Evolutionary conservation across 139 green algal species (phyloP), one percentile per base, ranked within the genome.

Genomic region (Picochlorum costavermella): DNA sequence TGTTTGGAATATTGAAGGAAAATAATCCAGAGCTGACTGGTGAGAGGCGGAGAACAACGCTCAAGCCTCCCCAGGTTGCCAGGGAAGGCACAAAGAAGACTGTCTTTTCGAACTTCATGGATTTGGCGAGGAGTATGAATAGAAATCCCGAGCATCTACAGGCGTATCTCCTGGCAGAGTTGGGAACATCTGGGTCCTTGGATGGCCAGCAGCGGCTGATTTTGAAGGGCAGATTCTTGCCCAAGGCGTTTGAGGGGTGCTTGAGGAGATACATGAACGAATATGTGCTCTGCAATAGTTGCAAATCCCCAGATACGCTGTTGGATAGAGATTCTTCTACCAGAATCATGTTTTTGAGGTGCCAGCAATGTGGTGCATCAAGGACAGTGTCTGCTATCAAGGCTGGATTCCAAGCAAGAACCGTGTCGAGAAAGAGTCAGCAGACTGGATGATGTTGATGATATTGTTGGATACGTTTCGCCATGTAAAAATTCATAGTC

Each of bases 61-160:
- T 99, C 37, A 96, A 96, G 73, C 93, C 94, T n/a, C 94, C 94
- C 33, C 85, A 95, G 80, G 92, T 98, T 59, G 84, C 92, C 5
- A 82, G 94, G 48, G 94, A 99, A 82, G 94, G 94, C 40, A 99
- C 94, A 43, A 99, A 99, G 83, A 98, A 98, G 89, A 99, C 94
- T 4, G 94, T 98, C 40, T 98, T 99, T 74, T 92, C 84, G 56
- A 99, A 99, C 85, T 98, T 98, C 75, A 94, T 95, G 83, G 94
- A 99, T 70, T 83, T 99, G 53, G 96, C 89, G 83, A 96, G 94
- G 70, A 69, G 65, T 36, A 93, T 95, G 85, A 88, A 95, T 69
- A 65, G 85, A 29, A 75, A 74, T 65, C 70, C 68, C 10, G 87
- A 95, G 68, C 87, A 95, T 73, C 81, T 94, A 61, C 81, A 89